Conservation (phyloP, 2,329 filamentous ascomycete genomes). For the Claviceps sp. region DNA sequence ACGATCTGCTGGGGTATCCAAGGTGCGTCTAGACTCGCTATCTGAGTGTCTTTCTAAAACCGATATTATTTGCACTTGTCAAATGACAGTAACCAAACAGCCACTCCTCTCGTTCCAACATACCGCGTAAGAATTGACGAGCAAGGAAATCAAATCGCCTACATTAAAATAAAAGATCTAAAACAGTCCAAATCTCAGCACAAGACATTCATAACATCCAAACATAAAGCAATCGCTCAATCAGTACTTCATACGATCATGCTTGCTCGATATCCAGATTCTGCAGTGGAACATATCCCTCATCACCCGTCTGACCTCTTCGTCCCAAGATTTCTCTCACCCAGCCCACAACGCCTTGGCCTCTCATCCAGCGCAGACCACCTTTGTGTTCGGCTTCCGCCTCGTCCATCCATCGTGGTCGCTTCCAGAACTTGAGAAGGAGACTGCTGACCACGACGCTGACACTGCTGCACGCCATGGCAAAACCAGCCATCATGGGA, state of each 20-base stretch:
- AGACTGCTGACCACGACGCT: conserved; percentile 78
- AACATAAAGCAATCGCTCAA: not conserved
- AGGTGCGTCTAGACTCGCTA: no score
- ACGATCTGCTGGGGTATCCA: no score
- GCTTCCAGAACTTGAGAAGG: conserved; percentile 72
- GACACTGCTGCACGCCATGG: conserved; percentile 85
- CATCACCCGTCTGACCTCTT: conserved; percentile 29
- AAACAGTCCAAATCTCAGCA: not conserved
- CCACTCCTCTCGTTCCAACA: no score
- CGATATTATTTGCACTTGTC: no score
- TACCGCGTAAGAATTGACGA: not conserved
- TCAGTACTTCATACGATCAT: not conserved
- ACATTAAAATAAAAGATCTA: not conserved
- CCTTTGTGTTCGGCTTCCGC: conserved; percentile 46
- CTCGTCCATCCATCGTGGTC: conserved; percentile 78
- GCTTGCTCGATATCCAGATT: conserved; percentile 28
- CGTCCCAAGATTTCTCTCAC: conserved; percentile 27
- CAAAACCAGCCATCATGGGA: conserved; percentile 85
- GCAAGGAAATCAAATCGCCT: not conserved
- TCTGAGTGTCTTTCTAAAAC: no score
- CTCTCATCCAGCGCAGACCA: conserved; percentile 27
- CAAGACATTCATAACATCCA: not conserved
- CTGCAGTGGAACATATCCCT: conserved; percentile 46
- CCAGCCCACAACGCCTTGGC: conserved; percentile 29
- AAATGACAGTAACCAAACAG: no score